Evolutionary conservation across 108 stramenopile genomes (phyloP).

Genomic region (Cyclotella atomus): DNA sequence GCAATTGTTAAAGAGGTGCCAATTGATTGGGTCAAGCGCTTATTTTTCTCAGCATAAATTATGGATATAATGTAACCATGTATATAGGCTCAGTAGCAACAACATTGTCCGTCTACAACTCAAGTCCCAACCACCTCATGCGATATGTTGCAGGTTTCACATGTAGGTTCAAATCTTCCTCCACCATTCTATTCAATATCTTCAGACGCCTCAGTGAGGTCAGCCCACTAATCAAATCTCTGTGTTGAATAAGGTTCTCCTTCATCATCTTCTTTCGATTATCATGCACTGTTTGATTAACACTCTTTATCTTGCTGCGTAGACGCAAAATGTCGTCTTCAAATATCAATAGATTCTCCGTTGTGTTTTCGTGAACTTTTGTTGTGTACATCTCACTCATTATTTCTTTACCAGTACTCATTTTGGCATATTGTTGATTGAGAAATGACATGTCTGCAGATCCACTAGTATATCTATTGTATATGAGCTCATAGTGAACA

Average conservation of each 20-base stretch:
- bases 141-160: constrained; percentile 36
- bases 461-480: constrained; percentile 35
- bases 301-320: constrained; percentile 43
- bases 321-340: constrained; percentile 32
- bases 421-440: constrained; percentile 55
- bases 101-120: not conserved
- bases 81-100: not conserved
- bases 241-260: constrained; percentile 39
- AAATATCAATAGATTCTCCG: constrained; percentile 23
- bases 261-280: constrained; percentile 54
- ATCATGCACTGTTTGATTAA: constrained; percentile 54
- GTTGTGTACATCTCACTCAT: constrained; percentile 42
- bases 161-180: constrained; percentile 47
- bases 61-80: not conserved
- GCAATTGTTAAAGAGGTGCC: not conserved
- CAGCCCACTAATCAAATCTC: constrained; percentile 34
- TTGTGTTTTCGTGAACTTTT: constrained; percentile 51
- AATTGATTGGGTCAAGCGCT: not conserved
- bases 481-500: constrained; percentile 44
- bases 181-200: constrained; percentile 41
- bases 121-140: constrained; percentile 34
- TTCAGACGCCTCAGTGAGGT: constrained; percentile 35
- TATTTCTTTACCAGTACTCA: constrained; percentile 44
- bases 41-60: not conserved
- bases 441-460: constrained; percentile 43